Percentiles rank a stretch among this genome's conserved stretches.
phyloP scores from a whole-genome alignment of 192 early-diverging fungal species.

The Linnemannia elongata region DNA sequence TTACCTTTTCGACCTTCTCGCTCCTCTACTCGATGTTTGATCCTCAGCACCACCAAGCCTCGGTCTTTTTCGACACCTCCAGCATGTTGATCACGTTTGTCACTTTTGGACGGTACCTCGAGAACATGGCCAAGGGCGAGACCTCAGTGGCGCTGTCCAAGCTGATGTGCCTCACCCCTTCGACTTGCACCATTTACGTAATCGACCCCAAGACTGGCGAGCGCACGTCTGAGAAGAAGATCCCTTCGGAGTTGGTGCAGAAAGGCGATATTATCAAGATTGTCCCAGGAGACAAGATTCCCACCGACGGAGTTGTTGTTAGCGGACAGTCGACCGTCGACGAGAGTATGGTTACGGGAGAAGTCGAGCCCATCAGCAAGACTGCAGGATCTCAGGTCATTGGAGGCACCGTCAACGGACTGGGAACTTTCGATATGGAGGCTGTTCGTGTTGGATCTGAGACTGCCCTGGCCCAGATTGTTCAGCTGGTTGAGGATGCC shows the following conservation, averaged over 20 bases:
- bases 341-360: constrained; percentile 98
- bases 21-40: constrained; percentile 75
- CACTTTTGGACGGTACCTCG: constrained; percentile 91
- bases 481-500: constrained; percentile 92
- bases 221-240: constrained; percentile 74
- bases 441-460: constrained; percentile 91
- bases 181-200: constrained; percentile 73
- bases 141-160: constrained; percentile 91
- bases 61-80: constrained; percentile 95
- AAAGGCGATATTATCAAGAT: constrained; percentile 88
- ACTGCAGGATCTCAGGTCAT: constrained; percentile 74
- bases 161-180: constrained; percentile 89
- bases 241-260: constrained; percentile 90
- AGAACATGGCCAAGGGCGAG: constrained; percentile 95
- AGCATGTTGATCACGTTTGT: constrained; percentile 95
- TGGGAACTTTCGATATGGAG: constrained; percentile 87
- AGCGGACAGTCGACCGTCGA: constrained; percentile 85
- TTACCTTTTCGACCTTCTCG: constrained; percentile 84
- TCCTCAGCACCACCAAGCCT: constrained; percentile 66
- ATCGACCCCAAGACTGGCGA: constrained; percentile 61
- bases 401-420: constrained; percentile 95
- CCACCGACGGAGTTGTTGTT: constrained; percentile 88
- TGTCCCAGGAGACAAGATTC: constrained; percentile 93
- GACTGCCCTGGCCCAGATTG: constrained; percentile 92
- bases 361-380: constrained; percentile 87